Conservation (phyloP, 2,329 filamentous ascomycete species). For the Aspergillus sp. region DNA sequence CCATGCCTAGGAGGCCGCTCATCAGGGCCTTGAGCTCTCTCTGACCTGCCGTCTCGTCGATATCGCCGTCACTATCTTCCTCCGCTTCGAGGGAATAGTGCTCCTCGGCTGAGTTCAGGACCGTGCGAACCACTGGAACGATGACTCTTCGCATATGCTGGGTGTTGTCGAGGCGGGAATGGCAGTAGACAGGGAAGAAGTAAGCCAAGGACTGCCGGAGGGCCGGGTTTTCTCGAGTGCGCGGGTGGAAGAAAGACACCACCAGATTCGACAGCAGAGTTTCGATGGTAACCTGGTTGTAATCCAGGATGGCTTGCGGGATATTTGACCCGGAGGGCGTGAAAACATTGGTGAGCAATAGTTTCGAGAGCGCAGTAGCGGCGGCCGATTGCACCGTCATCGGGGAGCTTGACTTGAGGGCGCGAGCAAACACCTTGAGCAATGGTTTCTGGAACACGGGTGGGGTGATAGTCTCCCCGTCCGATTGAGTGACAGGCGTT, state of each 20-base stretch:
- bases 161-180: constrained; percentile 78
- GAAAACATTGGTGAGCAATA: constrained; percentile 78
- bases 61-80: constrained; percentile 71
- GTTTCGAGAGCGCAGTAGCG: constrained; percentile 78
- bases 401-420: constrained; percentile 69
- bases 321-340: constrained; percentile 53
- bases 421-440: constrained; percentile 81
- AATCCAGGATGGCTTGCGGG: constrained; percentile 41
- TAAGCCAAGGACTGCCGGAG: constrained; percentile 87
- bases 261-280: constrained; percentile 79
- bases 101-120: constrained; percentile 59
- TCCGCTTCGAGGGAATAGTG: constrained; percentile 72
- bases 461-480: constrained; percentile 50
- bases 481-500: constrained; percentile 49
- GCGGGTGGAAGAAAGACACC: constrained; percentile 84
- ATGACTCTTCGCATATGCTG: constrained; percentile 74
- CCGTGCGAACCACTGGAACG: constrained; percentile 70
- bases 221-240: constrained; percentile 74
- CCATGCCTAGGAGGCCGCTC: constrained; percentile 71
- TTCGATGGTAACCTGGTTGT: constrained; percentile 61
- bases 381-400: constrained; percentile 78
- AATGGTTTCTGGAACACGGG: constrained; percentile 59
- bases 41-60: constrained; percentile 75
- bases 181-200: constrained; percentile 92
- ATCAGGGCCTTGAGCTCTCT: constrained; percentile 54